Evolutionary conservation across 2,329 filamentous ascomycete genomes (phyloP), one percentile per base, ranked within the genome.

Genomic region (Fusarium nygamai): DNA sequence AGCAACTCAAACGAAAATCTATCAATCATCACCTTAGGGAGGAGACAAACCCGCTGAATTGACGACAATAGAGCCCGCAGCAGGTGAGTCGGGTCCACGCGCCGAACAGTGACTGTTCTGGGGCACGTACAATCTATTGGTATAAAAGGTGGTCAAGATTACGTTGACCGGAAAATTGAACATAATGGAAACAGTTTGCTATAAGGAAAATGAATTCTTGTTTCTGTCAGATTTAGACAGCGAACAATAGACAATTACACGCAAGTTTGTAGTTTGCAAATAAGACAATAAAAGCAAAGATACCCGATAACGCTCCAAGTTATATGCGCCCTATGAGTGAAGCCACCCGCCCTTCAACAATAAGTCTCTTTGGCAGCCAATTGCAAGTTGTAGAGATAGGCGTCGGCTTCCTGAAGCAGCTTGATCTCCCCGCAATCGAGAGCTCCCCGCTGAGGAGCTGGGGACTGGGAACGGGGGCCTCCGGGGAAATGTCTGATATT

Each of bases 211-310:
- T 51, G 36, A 59, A 39, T 43, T 54, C 14, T 56, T 41, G 58
- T 63, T 57, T 50, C 68, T 68, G 44, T 59, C 61, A 59, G 59
- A 59, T 60, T 57, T 64, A 51, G 62, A 60, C 72, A 61, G 71
- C 48, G 57, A 58, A 64, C 47, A 67, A 64, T 76, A 77, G 71
- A 74, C 47, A 64, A 44, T 61, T 67, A 48, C 54, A 77, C 63
- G 69, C 71, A 75, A 78, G 65, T 71, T 69, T 48, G 61, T 62
- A 72, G 64, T 71, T 72, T 69, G 61, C 43, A 74, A 65, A 69
- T 56, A 56, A 62, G 43, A 57, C 47, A 65, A 65, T 65, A 72
- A 68, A 71, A 77, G 69, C 67, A 47, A 72, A 74, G 76, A 78
- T 78, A 78, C 73, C 76, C 75, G 44, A 44, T 54, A 51, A 44